Base-by-base conservation (phyloP, 768 basidiomycete genomes). In the Bullera alba region DNA sequence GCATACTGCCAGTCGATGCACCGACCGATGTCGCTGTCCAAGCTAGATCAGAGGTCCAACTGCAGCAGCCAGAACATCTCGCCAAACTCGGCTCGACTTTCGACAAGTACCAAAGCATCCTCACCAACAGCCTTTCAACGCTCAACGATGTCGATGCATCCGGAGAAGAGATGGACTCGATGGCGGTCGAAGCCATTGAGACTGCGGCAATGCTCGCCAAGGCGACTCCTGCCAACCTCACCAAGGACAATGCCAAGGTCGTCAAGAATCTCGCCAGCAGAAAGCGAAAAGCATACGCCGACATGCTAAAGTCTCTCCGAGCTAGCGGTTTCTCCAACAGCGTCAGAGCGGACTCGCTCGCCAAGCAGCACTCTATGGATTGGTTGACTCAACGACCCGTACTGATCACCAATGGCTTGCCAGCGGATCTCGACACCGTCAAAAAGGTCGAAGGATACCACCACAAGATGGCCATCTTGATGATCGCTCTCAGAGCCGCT, bases 231-330 rank as follows among this genome's bases (percentile, higher is more conserved):
- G 10, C 71, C 70, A 48, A 79, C 75, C 57, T 70, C 5, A 60
- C 80, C 77, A 53, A 79, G 74, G 74, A 72, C 26, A 73, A 79
- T 78, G 57, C 77, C 74, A 75, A 76, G 60, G 54, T 66, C 28
- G 64, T 75, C 46, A 92, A 91, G 68, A 80, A 82, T 19, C 73
- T 96, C 8, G 76, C 86, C 34, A 79, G 80, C 3, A 80, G 87
- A 42, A 99, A 97, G 75, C 77, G 86, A 54, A 87, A 87, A 65
- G 91, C 91, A 0, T 89, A 84, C 80, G 83, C 85, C 23, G 91
- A 97, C 66, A 76, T 95, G 17, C 75, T 95, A 55, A 93, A 90
- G 71, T 89, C 91, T 64, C 75, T 95, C 46, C 87, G 87, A 68
- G 78, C 80, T 1, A 76, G 80, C 17, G 95, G 95, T 17, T 77